Conservation (phyloP, 2,329 filamentous ascomycete species). For the Chaetomiaceae sp. region DNA sequence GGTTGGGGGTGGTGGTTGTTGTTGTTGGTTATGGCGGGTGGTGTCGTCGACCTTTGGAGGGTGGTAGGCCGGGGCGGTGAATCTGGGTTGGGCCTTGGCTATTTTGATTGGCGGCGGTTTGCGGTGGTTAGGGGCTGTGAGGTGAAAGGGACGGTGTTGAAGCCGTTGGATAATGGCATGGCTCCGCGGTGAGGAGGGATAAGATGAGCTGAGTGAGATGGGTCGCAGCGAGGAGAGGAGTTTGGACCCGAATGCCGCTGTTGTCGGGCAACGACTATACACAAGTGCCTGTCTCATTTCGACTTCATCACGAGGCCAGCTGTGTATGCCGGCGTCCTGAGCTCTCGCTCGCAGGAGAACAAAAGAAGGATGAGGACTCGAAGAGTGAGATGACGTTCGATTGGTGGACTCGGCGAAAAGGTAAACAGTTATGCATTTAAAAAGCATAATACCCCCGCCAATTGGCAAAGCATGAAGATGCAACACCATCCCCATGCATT, state of each 20-base stretch:
- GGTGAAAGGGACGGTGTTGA: constrained; percentile 1
- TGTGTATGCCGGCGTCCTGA: background rate
- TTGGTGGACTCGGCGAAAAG: background rate
- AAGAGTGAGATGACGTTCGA: background rate
- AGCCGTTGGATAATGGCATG: background rate
- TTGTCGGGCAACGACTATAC: constrained; percentile 1
- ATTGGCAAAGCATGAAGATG: background rate
- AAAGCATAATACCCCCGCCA: constrained; percentile 1
- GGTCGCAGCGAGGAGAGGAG: background rate
- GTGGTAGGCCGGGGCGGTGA: background rate
- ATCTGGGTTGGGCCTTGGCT: background rate
- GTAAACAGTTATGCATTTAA: background rate
- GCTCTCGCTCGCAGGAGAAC: background rate
- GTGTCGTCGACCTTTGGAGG: background rate
- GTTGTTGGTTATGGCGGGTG: background rate
- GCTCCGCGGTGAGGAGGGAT: background rate
- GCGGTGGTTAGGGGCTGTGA: background rate
- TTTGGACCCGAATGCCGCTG: background rate
- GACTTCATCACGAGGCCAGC: background rate
- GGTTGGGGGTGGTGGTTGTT: background rate
- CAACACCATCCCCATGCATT: too few species aligned
- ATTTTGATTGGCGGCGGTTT: background rate
- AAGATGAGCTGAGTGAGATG: background rate
- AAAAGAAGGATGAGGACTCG: background rate
- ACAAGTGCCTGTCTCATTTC: constrained; percentile 7